Evolutionary conservation across 2,329 filamentous ascomycete species (phyloP).

Genomic region (Apiospora phragmitis): DNA sequence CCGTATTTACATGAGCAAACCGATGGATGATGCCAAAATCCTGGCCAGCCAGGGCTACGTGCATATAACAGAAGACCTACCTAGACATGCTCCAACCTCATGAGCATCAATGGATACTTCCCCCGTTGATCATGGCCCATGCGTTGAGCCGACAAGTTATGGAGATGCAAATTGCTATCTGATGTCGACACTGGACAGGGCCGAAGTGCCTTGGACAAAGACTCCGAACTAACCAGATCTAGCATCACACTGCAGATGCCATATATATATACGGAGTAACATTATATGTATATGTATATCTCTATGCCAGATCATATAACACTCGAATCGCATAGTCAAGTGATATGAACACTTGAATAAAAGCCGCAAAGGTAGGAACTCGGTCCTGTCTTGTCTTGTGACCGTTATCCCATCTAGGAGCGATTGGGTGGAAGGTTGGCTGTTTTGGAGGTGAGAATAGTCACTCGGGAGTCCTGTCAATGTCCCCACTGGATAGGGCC

Average conservation of each 20-base stretch:
- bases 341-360: background rate
- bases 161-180: background rate
- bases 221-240: background rate
- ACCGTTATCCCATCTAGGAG: background rate
- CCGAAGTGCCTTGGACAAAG: background rate
- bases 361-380: background rate
- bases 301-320: background rate
- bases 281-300: no score
- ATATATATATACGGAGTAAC: background rate
- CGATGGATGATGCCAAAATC: background rate
- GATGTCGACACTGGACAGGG: background rate
- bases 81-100: background rate
- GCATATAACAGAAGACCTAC: background rate
- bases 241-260: background rate
- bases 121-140: conserved; percentile 1
- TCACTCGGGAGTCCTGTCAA: background rate
- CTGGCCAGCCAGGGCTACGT: background rate
- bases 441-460: background rate
- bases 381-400: background rate
- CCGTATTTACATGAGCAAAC: background rate
- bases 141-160: background rate
- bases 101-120: background rate
- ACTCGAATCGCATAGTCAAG: background rate
- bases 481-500: background rate
- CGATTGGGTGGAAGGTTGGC: background rate